Evolutionary conservation across 2,329 filamentous ascomycete species (phyloP).

Genomic region (Plenodomus biglobosus): DNA sequence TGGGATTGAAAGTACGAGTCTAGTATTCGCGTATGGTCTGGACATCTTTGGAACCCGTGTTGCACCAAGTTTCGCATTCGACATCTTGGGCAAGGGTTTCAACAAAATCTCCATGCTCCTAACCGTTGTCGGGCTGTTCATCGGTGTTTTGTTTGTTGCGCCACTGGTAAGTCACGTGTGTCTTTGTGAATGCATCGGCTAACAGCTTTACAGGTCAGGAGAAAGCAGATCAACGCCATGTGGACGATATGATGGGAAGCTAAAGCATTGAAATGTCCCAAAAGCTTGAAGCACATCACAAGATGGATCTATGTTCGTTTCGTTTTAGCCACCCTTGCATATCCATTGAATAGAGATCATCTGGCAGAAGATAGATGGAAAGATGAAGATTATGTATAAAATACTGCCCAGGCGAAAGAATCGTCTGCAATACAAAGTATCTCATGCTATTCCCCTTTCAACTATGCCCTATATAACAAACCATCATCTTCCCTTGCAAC

Average conservation of each 20-base stretch:
- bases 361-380: too few relatives aligned
- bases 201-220: constrained; percentile 47
- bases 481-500: too few relatives aligned
- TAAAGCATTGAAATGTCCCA: too few relatives aligned
- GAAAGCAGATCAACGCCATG: constrained; percentile 68
- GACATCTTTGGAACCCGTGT: constrained; percentile 88
- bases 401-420: too few relatives aligned
- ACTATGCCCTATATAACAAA: too few relatives aligned
- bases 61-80: constrained; percentile 86
- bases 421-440: too few relatives aligned
- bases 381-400: too few relatives aligned
- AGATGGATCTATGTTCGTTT: too few relatives aligned
- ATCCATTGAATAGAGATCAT: too few relatives aligned
- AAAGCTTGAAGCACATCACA: too few relatives aligned
- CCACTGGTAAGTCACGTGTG: constrained; percentile 67
- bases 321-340: too few relatives aligned
- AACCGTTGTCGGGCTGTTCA: constrained; percentile 78
- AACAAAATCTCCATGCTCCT: constrained; percentile 82
- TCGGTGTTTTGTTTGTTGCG: constrained; percentile 74
- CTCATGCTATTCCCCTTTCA: too few relatives aligned
- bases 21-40: constrained; percentile 84
- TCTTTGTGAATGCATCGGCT: constrained; percentile 3
- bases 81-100: constrained; percentile 90
- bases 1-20: constrained; percentile 84
- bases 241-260: constrained; percentile 52